Percentiles rank a stretch among this genome's conserved stretches.
These are phyloP conservation scores for Nepenthes mirabilis DNA, from an alignment of 148 eudicot species.

Conservation along the genomic window DNA sequence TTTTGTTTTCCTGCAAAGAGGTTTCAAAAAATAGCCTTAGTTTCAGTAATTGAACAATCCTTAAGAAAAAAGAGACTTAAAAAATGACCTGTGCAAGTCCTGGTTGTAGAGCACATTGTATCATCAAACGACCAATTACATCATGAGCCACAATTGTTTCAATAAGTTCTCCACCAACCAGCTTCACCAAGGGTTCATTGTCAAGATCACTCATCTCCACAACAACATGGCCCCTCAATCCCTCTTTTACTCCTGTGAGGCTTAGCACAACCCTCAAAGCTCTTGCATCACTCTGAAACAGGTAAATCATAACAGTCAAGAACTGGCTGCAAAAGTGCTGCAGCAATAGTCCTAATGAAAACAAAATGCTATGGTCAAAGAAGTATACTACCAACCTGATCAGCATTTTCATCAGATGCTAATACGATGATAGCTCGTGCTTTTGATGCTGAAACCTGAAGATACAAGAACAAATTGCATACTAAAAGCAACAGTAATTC, in stretches of 20 bases:
- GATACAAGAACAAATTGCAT: constrained; percentile 3
- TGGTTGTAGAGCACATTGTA: constrained; percentile 98
- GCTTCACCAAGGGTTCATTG: constrained; percentile 93
- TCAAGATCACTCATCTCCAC: constrained; percentile 96
- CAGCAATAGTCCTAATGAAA: too few relatives aligned
- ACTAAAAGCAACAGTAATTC: not conserved
- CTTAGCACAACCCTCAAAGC: constrained; percentile 91
- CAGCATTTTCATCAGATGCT: constrained; percentile 94
- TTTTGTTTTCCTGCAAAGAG: too few relatives aligned
- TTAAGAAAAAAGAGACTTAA: not conserved
- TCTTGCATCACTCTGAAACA: constrained; percentile 79
- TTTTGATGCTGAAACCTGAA: constrained; percentile 88
- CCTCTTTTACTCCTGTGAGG: constrained; percentile 88
- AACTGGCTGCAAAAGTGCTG: too few relatives aligned
- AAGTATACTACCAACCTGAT: constrained; percentile 43
- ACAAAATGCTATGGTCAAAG: not conserved
- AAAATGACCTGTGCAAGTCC: constrained; percentile 86
- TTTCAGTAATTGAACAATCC: not conserved
- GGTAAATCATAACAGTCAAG: not conserved
- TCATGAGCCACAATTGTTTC: constrained; percentile 98
- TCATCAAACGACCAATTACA: constrained; percentile 94
- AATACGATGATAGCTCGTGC: constrained; percentile 92
- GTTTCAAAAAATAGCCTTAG: too few relatives aligned
- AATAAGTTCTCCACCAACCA: constrained; percentile 82
- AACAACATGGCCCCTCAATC: constrained; percentile 87